These are phyloP conservation scores for Funneliformis mosseae DNA, from an alignment of 192 early-diverging fungal genomes.

Conservation along the genomic window DNA sequence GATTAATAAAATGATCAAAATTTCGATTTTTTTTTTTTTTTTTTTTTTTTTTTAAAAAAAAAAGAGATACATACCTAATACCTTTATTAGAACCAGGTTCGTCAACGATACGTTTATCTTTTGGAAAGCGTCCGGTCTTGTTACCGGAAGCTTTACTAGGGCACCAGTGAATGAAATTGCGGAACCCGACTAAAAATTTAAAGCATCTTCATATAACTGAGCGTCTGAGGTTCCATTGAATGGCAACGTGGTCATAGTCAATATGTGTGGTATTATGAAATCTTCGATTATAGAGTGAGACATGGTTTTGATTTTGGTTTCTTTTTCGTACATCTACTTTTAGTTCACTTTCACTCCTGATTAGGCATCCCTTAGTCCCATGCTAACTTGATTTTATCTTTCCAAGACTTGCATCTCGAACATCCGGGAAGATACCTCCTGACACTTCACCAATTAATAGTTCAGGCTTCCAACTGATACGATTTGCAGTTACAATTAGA, in stretches of 20 bases:
- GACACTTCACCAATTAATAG: too few species aligned
- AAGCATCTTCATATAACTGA: constrained; percentile 91
- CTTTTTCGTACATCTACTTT: too few species aligned
- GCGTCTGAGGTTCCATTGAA: constrained; percentile 85
- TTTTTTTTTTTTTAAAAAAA: neutral
- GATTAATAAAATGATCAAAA: neutral
- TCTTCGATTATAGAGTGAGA: constrained; percentile 28
- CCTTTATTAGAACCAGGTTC: constrained; percentile 79
- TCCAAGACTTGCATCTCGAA: too few species aligned
- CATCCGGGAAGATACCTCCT: too few species aligned
- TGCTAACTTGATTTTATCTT: too few species aligned
- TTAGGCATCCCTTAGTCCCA: too few species aligned
- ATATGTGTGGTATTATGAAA: constrained; percentile 54
- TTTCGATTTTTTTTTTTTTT: too few species aligned
- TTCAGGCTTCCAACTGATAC: too few species aligned
- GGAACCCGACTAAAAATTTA: constrained; percentile 82
- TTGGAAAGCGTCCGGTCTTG: constrained; percentile 93
- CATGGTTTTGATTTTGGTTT: neutral
- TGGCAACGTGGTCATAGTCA: constrained; percentile 78
- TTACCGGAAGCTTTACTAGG: constrained; percentile 87
- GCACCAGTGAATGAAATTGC: constrained; percentile 91
- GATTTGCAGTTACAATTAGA: too few species aligned
- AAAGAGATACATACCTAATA: constrained; percentile 61
- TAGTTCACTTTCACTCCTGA: too few species aligned
- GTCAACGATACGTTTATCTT: constrained; percentile 97